Evolutionary conservation across 306 rosid genomes (phyloP).

Genomic region (Vigna hirtella): DNA sequence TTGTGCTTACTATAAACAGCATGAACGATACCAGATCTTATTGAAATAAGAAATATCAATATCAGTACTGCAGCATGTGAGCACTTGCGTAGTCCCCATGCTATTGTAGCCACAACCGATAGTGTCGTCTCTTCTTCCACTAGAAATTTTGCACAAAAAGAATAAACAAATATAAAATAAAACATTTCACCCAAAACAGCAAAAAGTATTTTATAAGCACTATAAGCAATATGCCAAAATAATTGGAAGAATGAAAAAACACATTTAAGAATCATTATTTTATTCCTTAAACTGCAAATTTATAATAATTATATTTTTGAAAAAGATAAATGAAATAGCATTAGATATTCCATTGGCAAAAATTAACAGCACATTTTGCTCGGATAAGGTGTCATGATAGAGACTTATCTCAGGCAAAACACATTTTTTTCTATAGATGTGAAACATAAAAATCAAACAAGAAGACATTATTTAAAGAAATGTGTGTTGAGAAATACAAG

Average conservation of each 20-base stretch:
- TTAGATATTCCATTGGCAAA: constrained; percentile 13
- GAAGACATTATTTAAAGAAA: constrained; percentile 33
- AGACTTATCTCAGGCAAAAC: not conserved
- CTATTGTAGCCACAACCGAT: constrained; percentile 80
- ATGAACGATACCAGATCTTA: constrained; percentile 89
- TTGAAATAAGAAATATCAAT: constrained; percentile 81
- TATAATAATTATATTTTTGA: constrained; percentile 22
- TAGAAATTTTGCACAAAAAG: constrained; percentile 45
- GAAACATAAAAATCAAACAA: constrained; percentile 20
- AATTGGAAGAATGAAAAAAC: constrained; percentile 9
- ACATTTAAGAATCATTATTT: constrained; percentile 15
- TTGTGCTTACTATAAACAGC: constrained; percentile 78
- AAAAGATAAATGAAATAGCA: constrained; percentile 7
- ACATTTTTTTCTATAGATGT: constrained; percentile 4
- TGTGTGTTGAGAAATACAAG: constrained; percentile 12
- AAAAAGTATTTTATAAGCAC: constrained; percentile 11
- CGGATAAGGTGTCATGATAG: not conserved
- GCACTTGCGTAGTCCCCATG: constrained; percentile 90
- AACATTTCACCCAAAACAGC: constrained; percentile 32
- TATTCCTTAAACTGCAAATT: constrained; percentile 15
- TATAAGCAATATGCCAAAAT: not conserved
- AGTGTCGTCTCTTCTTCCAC: constrained; percentile 78
- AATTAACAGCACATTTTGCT: constrained; percentile 16
- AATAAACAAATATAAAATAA: constrained; percentile 36
- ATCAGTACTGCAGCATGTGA: constrained; percentile 73